These are phyloP conservation scores for Aspergillus leporis DNA, from an alignment of 495 filamentous ascomycete species.

Conservation along the genomic window DNA sequence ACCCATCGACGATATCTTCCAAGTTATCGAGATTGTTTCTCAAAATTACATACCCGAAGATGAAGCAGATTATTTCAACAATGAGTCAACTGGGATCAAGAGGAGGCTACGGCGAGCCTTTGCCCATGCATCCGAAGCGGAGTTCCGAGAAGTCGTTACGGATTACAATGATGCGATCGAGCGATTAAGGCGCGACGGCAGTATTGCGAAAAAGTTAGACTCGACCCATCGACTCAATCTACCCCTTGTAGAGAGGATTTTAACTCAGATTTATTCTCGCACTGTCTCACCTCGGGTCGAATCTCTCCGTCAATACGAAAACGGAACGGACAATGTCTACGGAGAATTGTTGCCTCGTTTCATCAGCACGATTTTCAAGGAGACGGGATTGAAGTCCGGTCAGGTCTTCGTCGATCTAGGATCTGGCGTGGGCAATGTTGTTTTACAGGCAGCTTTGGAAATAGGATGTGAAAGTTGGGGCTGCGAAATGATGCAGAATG, in stretches of 20 bases:
- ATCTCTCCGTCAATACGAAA: conserved; percentile 76
- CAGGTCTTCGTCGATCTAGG: conserved; percentile 93
- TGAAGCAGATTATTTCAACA: conserved; percentile 62
- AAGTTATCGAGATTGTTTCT: conserved; percentile 72
- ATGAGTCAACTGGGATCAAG: conserved; percentile 71
- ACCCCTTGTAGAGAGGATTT: conserved; percentile 74
- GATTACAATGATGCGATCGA: conserved; percentile 74
- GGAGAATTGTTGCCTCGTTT: conserved; percentile 88
- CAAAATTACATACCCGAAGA: conserved; percentile 71
- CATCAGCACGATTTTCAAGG: conserved; percentile 73
- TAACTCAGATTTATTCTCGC: conserved; percentile 86
- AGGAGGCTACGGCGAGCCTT: conserved; percentile 69
- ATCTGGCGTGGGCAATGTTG: conserved; percentile 93
- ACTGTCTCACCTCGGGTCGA: conserved; percentile 89
- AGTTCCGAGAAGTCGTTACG: conserved; percentile 67
- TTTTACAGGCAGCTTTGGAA: conserved; percentile 90
- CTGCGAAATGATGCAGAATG: conserved; percentile 91
- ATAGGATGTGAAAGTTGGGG: conserved; percentile 94
- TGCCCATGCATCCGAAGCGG: conserved; percentile 60
- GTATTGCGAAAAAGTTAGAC: conserved; percentile 68
- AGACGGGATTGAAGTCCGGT: conserved; percentile 72
- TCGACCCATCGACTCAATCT: conserved; percentile 62
- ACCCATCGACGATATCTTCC: conserved; percentile 79
- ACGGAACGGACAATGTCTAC: conserved; percentile 88
- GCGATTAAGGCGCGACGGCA: conserved; percentile 59